These are phyloP conservation scores for Coprinopsis cinerea DNA, from an alignment of 768 basidiomycete genomes.

Conservation along the genomic window DNA sequence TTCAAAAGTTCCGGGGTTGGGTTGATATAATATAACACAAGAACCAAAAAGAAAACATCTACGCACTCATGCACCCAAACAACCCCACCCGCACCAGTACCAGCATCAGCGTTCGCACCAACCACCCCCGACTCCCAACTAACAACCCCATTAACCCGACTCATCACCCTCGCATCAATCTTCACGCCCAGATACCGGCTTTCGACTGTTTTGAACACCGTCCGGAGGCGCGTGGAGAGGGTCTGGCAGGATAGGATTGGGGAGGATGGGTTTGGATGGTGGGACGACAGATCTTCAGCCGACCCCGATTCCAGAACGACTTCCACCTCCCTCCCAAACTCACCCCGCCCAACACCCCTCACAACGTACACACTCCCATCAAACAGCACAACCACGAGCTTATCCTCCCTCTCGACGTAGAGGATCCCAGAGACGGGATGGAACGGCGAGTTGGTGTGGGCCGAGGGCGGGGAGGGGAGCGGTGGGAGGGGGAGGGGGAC, in stretches of 20 bases:
- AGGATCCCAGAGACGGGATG: conserved; percentile 54
- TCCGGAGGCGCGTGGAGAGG: conserved; percentile 46
- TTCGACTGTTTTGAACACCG: conserved; percentile 45
- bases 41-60: not conserved
- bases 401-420: conserved; percentile 45
- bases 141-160: conserved; percentile 53
- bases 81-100: conserved; percentile 40
- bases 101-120: too few relatives aligned
- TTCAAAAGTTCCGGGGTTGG: not conserved
- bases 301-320: too few relatives aligned
- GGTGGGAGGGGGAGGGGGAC: too few relatives aligned
- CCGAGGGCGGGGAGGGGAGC: too few relatives aligned
- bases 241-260: conserved; percentile 35
- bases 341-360: too few relatives aligned
- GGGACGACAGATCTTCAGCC: too few relatives aligned
- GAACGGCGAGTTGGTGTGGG: too few relatives aligned
- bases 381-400: conserved; percentile 50
- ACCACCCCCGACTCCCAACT: too few relatives aligned
- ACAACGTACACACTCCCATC: conserved; percentile 80
- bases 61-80: conserved; percentile 75
- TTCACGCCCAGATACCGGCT: too few relatives aligned
- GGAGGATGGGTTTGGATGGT: conserved; percentile 52
- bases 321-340: too few relatives aligned
- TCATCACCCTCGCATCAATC: conserved; percentile 44
- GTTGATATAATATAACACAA: not conserved